Conservation (phyloP, 2,329 filamentous ascomycete species). For the Pezicula neosporulosa region DNA sequence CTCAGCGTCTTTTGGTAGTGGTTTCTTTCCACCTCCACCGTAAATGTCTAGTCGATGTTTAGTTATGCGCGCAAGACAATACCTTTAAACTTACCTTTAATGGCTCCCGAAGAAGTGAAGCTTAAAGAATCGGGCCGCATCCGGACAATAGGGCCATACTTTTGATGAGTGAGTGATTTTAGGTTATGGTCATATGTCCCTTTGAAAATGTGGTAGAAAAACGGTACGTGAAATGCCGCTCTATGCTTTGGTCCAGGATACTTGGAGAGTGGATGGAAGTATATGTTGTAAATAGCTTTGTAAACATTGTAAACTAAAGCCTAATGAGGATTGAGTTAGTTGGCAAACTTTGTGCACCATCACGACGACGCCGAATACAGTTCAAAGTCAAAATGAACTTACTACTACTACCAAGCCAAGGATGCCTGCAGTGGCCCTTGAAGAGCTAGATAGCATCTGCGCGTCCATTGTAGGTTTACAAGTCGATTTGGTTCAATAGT, state of each 20-base stretch:
- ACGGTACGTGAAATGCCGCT: background rate
- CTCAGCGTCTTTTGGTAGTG: background rate
- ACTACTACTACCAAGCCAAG: no score
- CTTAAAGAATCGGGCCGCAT: background rate
- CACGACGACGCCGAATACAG: no score
- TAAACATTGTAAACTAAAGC: background rate
- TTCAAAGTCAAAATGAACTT: no score
- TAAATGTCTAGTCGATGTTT: background rate
- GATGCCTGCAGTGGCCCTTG: no score
- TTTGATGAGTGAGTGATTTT: background rate
- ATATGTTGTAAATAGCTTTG: background rate
- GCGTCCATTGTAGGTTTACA: no score
- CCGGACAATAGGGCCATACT: constrained; percentile 1
- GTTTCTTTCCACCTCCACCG: background rate
- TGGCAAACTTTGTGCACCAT: no score
- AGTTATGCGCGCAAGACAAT: background rate
- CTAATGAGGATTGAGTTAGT: no score
- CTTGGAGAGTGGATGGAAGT: constrained; percentile 1
- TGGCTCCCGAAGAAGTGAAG: background rate
- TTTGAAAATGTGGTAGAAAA: background rate
- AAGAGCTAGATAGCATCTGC: no score
- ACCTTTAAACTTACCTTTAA: background rate
- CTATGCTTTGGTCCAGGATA: background rate
- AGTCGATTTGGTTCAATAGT: no score
- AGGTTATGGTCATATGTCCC: background rate